Conservation (phyloP, 108 stramenopile genomes). For the Nitzschia putrida region DNA sequence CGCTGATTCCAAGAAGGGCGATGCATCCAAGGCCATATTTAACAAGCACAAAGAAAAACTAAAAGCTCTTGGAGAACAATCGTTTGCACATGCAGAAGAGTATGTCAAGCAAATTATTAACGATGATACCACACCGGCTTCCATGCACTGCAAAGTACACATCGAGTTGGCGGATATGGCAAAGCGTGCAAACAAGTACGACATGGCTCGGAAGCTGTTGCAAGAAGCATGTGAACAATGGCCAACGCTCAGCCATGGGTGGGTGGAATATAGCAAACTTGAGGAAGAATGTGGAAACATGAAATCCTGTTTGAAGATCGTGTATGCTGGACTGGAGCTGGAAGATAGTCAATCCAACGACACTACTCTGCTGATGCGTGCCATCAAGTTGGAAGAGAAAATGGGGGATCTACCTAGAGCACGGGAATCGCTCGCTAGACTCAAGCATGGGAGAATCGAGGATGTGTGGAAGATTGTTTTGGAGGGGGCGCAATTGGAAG, state of each 20-base stretch:
- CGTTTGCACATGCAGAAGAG: conserved; percentile 56
- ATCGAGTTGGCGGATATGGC: conserved; percentile 83
- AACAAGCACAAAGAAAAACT: conserved; percentile 74
- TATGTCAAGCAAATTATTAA: conserved; percentile 52
- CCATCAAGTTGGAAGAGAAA: conserved; percentile 92
- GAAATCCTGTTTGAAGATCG: conserved; percentile 60
- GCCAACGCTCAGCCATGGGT: conserved; percentile 87
- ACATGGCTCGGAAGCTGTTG: conserved; percentile 79
- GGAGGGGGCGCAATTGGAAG: conserved; percentile 95
- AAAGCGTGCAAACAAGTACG: conserved; percentile 71
- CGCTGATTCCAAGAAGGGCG: conserved; percentile 45
- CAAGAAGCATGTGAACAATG: conserved; percentile 82
- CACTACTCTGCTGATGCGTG: conserved; percentile 60
- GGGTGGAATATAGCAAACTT: conserved; percentile 96
- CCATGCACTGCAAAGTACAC: conserved; percentile 77
- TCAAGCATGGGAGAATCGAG: conserved; percentile 88
- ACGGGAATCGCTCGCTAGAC: conserved; percentile 77
- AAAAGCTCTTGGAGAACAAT: conserved; percentile 52
- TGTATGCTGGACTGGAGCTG: conserved; percentile 73
- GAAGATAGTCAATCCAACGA: conserved; percentile 80
- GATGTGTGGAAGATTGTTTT: conserved; percentile 94
- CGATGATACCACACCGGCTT: conserved; percentile 50
- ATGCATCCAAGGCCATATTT: conserved; percentile 52
- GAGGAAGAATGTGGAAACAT: conserved; percentile 94
- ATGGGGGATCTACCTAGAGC: conserved; percentile 71